Base-by-base conservation (phyloP, 768 basidiomycete genomes). In the Suillus luteus region DNA sequence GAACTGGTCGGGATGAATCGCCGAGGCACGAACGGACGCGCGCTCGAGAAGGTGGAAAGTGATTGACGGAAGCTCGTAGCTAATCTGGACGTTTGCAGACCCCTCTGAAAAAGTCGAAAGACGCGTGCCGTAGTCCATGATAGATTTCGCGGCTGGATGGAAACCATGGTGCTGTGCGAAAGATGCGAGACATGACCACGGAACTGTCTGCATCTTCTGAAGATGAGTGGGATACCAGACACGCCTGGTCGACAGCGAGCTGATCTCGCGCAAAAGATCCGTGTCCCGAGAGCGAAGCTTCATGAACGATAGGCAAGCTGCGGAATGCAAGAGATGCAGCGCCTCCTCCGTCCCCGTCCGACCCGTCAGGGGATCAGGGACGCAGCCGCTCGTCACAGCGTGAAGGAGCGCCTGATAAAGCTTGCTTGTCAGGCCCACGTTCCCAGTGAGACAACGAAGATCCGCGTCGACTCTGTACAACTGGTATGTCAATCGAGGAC, bases 301-400 rank as follows among this genome's bases (percentile, higher is more conserved):
- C 70, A 79, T 76, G 61, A 85, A 82, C 0, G 84, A 82, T 38
- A 65, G 70, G 43, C 71, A 78, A 10, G 71, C 64, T 7, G 80
- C 77, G 0, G 80, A 81, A 12, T 64, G 64, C 31, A 85, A 69
- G 51, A 78, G 68, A 55, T 72, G 66, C 22, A 84, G 66, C 1
- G 83, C 82, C 54, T 83, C 76, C 46, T 81, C 77, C 1, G 78
- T 77, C 4, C 84, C 84, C 0, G 79, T 80, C 9, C 78, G 77
- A 19, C 67, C 66, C 0, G 79, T 81, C 22, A 85, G 71, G 3
- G 81, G 80, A 69, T 85, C 83, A 12, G 75, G 72, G 17, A 79
- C 68, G 54, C 76, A 76, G 11, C 48, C 60, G n/a, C 79, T 78
- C 2, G 78, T 83, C 3, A 82, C 62, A 19, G 81, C 79, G 51